Base-by-base conservation (phyloP, 1,284 basidiomycete genomes). In the Boletellus deceptivus region DNA sequence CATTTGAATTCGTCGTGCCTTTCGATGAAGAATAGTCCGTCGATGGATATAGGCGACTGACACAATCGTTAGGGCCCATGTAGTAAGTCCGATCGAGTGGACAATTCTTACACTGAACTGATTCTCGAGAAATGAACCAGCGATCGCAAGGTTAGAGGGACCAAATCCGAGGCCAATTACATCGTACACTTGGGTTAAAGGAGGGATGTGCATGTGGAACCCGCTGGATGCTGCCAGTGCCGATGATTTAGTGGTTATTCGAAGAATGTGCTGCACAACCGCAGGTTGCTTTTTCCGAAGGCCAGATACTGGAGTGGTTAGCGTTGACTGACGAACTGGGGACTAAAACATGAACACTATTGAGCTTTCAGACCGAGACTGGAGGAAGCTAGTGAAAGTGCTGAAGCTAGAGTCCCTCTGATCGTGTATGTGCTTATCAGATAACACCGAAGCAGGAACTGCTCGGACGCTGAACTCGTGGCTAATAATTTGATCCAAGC, bases 141-240 rank as follows among this genome's bases (percentile, higher is more conserved):
- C 82, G 55, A 82, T 70, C 36, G 79, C 78, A 53, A 83, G 68
- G 53, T 80, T 79, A 2, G 80, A 75, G 24, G 81, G 81, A n/a
- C 80, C 80, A 52, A 82, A 82, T 3, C 80, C 80, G n/a, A 80
- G 62, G 42, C 78, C 78, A 45, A 83, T 67, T 29, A 80, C 57
- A 65, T 83, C 78, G 63, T 73, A 79, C 18, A 73, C 50, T 52
- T 53, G 33, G 9, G 20, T 38, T 33, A 36, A 31, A 29, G 54
- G 29, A 18, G 29, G 13, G 36, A 17, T 16, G 6, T 43, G 33
- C 54, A 55, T 55, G 37, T 58, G 33, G 34, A 34, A 27, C 10
- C 22, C 8, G 36, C 16, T 29, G 22, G 45, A 33, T 22, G 33
- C 6, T 14, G 35, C 25, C 17, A 36, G 35, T 53, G 33, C 11